Percentiles rank a stretch among this genome's conserved stretches.
These are phyloP conservation scores for Calocybe cyanea DNA, from an alignment of 768 basidiomycete species.

Conservation along the genomic window DNA sequence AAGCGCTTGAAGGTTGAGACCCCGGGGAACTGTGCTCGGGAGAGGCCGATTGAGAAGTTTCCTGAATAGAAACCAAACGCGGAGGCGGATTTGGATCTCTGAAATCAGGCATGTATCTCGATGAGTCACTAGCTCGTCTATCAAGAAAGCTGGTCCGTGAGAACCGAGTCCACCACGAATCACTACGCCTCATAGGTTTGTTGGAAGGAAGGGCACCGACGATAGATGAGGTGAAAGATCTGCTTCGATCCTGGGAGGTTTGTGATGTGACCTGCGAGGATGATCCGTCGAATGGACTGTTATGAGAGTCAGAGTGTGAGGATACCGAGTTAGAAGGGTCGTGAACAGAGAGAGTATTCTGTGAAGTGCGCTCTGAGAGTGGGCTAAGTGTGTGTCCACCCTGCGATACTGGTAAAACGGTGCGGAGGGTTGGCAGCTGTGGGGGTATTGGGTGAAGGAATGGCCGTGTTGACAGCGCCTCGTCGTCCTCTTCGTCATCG, in stretches of 20 bases:
- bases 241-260: slow-evolving; percentile 23
- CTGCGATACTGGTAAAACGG: slow-evolving; percentile 29
- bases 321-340: slow-evolving; percentile 23
- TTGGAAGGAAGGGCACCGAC: slow-evolving; percentile 36
- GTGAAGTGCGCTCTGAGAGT: slow-evolving; percentile 34
- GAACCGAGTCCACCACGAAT: slow-evolving; percentile 80
- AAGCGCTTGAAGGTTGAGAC: slow-evolving; percentile 11
- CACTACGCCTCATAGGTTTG: slow-evolving; percentile 56
- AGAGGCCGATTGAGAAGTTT: slow-evolving; percentile 36
- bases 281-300: slow-evolving; percentile 23
- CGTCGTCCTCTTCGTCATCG: slow-evolving; percentile 13
- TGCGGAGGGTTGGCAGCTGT: slow-evolving; percentile 24
- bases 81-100: slow-evolving; percentile 82
- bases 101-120: slow-evolving; percentile 45
- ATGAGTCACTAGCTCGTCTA: slow-evolving; percentile 41
- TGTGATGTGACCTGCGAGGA: slow-evolving; percentile 22
- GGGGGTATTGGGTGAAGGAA: slow-evolving; percentile 13
- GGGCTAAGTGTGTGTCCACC: slow-evolving; percentile 33
- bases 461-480: slow-evolving; percentile 1
- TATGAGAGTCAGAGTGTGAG: slow-evolving; percentile 24
- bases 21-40: slow-evolving; percentile 15
- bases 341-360: slow-evolving; percentile 25
- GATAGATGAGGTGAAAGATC: slow-evolving; percentile 33
- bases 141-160: slow-evolving; percentile 64
- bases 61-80: slow-evolving; percentile 54